Evolutionary conservation across 306 rosid genomes (phyloP).

Genomic region (Cucurbita pepo): DNA sequence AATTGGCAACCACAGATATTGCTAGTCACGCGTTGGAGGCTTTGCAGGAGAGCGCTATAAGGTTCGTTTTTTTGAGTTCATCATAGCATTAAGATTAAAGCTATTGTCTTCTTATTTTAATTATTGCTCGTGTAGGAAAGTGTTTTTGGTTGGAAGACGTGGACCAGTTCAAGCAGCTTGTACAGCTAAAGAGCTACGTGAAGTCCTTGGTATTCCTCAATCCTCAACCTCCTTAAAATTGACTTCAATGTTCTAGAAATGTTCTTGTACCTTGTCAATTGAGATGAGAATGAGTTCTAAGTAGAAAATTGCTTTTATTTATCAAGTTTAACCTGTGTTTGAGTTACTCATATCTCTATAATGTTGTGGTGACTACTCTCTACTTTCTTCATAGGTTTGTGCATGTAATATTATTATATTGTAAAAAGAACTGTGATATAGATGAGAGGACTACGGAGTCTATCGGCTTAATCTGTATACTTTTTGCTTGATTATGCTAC

Average conservation of each 20-base stretch:
- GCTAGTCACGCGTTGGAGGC: constrained; percentile 71
- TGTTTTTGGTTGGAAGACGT: constrained; percentile 88
- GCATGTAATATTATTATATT: not conserved
- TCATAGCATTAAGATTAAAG: not conserved
- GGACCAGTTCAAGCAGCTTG: constrained; percentile 98
- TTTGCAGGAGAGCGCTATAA: constrained; percentile 61
- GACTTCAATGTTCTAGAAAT: not conserved
- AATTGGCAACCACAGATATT: constrained; percentile 74
- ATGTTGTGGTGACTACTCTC: not conserved
- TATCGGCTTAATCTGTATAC: not conserved
- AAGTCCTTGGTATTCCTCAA: constrained; percentile 59
- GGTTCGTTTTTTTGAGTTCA: constrained; percentile 24
- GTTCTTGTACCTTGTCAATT: not conserved
- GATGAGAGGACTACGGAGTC: not conserved
- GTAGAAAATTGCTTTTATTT: not conserved
- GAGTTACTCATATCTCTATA: not conserved
- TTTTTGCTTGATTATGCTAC: not conserved
- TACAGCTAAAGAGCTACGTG: constrained; percentile 86
- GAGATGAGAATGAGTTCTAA: not conserved
- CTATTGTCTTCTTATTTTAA: not conserved
- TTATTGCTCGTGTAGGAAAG: constrained; percentile 36
- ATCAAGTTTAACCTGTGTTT: not conserved
- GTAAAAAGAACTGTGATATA: not conserved
- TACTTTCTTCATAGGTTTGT: not conserved
- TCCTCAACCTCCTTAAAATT: constrained; percentile 5